Percentiles rank a stretch among this genome's conserved stretches.
phyloP scores from a whole-genome alignment of 495 filamentous ascomycete species.

The Geoglossum glabrum region DNA sequence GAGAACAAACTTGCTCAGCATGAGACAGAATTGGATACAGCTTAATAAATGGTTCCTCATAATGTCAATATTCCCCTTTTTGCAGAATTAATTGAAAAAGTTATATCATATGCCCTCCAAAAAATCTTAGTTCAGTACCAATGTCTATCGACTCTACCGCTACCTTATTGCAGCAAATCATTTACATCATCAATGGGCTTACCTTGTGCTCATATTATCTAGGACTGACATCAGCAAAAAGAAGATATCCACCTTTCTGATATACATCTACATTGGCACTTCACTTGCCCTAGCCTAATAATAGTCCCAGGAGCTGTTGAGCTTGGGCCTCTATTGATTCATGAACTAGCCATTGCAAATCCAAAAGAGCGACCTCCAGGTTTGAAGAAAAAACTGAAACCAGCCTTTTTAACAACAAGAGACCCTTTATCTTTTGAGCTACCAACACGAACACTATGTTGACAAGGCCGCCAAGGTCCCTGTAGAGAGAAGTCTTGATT shows the following conservation, averaged over 20 bases:
- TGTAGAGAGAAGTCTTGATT: background rate
- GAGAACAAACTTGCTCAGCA: background rate
- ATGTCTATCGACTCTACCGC: too few species aligned
- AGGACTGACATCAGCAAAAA: background rate
- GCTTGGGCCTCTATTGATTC: background rate
- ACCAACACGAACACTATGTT: background rate
- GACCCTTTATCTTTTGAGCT: background rate
- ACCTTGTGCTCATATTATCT: background rate
- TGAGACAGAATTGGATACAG: background rate
- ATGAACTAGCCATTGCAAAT: background rate
- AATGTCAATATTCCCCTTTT: background rate
- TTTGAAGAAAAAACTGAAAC: background rate
- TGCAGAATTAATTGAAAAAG: background rate
- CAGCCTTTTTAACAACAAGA: background rate
- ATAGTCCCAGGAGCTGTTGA: background rate
- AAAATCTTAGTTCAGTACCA: background rate
- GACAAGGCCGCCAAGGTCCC: background rate
- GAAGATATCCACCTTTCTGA: background rate
- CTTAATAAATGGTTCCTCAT: background rate
- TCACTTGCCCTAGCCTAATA: background rate
- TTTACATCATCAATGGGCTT: background rate
- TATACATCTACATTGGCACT: background rate
- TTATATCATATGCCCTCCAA: background rate
- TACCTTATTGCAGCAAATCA: too few species aligned
- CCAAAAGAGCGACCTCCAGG: background rate